Base-by-base conservation (phyloP, 2,329 filamentous ascomycete species). In the Arthrobotrys sinensis region DNA sequence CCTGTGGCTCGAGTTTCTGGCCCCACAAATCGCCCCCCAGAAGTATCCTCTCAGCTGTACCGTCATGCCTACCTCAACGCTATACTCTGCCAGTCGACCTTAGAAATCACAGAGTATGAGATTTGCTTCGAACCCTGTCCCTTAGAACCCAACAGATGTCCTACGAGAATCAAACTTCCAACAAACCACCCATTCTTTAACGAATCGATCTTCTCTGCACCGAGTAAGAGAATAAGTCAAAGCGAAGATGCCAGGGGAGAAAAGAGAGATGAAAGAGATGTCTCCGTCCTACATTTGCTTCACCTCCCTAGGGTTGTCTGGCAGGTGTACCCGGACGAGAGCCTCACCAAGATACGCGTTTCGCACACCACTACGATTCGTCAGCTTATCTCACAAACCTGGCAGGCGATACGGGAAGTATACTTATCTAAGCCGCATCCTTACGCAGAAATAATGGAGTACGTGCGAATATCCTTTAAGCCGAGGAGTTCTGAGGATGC, bases 361-460 rank as follows among this genome's bases (percentile, higher is more conserved):
- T 40, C 53, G 10, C 19, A n/a, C 7, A 24, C n/a, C n/a, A 40
- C 14, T 1, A 57, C 34, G 1, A 16, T 57, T n/a, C 10, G 53
- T 16, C 53, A 57, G 21, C 53, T 57, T 40, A 40, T 57, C 10
- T 21, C 53, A 2, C 34, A 10, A 57, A 14, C 53, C 8, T 57
- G 53, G 53, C n/a, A 57, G 6, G 32, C 34, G 53, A 57, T 57
- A 40, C 53, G 53, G n/a, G 10, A 57, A 12, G 16, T 57, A 4
- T 57, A 38, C 14, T 10, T 57, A 40, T 38, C 34, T 1, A 57
- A 21, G 11, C 53, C 53, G 5, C 53, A 57, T 8, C 53, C 53
- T 2, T 57, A 57, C 16, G 53, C 53, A 1, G 53, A 57, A 8
- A 57, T 40, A 40, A 57, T 57, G 53, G 53, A 57, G 10, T 57